These are phyloP conservation scores for Monilinia aucupariae DNA, from an alignment of 2,329 filamentous ascomycete genomes.

Conservation along the genomic window DNA sequence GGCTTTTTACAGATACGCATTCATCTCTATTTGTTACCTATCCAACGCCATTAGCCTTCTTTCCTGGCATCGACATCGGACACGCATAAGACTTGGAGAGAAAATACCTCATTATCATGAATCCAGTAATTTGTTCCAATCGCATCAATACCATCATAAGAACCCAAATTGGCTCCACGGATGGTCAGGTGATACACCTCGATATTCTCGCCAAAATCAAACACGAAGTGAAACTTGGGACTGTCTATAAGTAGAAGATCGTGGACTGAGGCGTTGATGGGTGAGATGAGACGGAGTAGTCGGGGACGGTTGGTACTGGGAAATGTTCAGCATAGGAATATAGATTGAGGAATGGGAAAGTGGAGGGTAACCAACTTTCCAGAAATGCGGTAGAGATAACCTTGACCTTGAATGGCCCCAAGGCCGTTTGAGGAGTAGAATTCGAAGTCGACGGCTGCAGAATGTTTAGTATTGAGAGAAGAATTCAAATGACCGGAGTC, in stretches of 20 bases:
- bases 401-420: conserved; percentile 49
- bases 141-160: conserved; percentile 38
- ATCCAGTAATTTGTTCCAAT: conserved; percentile 36
- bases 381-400: conserved; percentile 41
- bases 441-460: conserved; percentile 45
- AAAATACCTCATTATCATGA: conserved; percentile 35
- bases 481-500: conserved; percentile 17
- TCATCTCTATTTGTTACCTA: conserved; percentile 37
- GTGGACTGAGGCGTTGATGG: conserved; percentile 26
- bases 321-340: conserved; percentile 32
- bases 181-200: conserved; percentile 39
- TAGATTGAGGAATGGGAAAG: conserved; percentile 25
- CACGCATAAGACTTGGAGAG: not conserved
- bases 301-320: conserved; percentile 34
- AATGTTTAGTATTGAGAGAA: conserved; percentile 24
- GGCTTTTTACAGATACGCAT: conserved; percentile 38
- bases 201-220: conserved; percentile 36
- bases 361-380: conserved; percentile 25
- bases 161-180: conserved; percentile 36
- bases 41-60: not conserved
- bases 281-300: conserved; percentile 24
- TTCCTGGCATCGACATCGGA: not conserved
- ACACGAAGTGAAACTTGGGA: conserved; percentile 37
- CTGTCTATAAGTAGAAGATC: conserved; percentile 29
- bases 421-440: conserved; percentile 47